Evolutionary conservation across 495 filamentous ascomycete species (phyloP).

Genomic region (Neurospora cerealis): DNA sequence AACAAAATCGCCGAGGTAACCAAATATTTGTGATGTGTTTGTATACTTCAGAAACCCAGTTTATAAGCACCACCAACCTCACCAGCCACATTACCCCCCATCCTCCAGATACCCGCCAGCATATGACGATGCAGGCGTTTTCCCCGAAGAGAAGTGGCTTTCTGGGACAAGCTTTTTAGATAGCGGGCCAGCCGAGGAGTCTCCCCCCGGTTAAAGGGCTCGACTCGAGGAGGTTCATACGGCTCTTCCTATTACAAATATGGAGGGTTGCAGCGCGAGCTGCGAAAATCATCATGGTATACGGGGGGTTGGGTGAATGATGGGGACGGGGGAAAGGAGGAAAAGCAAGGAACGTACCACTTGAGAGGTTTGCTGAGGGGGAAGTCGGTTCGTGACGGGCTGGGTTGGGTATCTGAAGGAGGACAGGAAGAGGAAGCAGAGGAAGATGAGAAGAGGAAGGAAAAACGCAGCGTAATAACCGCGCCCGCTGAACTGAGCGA

Average conservation of each 20-base stretch:
- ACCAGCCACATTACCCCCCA: constrained; percentile 16
- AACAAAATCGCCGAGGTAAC: constrained; percentile 4
- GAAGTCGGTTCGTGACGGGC: background rate
- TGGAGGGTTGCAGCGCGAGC: constrained; percentile 39
- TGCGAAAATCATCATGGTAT: constrained; percentile 40
- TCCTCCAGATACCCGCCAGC: constrained; percentile 27
- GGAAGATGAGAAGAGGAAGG: background rate
- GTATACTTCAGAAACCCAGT: constrained; percentile 36
- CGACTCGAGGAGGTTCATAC: constrained; percentile 32
- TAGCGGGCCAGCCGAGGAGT: constrained; percentile 5
- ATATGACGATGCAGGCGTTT: constrained; percentile 38
- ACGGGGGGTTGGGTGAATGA: background rate
- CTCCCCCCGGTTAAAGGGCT: background rate
- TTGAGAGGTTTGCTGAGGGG: background rate
- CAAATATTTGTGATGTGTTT: background rate
- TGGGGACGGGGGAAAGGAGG: background rate
- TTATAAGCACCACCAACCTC: constrained; percentile 38
- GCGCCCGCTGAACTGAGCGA: background rate
- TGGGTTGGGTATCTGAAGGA: background rate
- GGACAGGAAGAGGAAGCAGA: background rate
- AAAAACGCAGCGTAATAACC: background rate
- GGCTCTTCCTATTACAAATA: constrained; percentile 39
- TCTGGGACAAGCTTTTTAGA: constrained; percentile 1
- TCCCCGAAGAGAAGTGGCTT: background rate
- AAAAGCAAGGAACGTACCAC: constrained; percentile 3